phyloP scores from a whole-genome alignment of 305 asterid genomes.

The Solanum hybrid region DNA sequence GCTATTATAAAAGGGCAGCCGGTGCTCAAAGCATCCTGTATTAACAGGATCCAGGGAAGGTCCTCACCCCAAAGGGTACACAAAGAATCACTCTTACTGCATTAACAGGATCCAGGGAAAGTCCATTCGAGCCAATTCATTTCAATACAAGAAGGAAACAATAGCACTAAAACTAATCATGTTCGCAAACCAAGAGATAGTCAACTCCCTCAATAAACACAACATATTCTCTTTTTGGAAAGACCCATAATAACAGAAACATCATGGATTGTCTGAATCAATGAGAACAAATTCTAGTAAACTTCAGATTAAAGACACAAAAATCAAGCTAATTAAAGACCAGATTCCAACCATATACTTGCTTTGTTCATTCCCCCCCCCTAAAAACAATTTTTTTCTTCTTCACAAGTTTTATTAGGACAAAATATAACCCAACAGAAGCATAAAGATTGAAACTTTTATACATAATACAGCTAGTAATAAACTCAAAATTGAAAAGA shows the following conservation, averaged over 20 bases:
- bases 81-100: background rate
- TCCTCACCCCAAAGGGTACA: background rate
- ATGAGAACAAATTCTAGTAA: background rate
- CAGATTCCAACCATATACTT: background rate
- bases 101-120: too few species aligned
- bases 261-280: background rate
- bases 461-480: background rate
- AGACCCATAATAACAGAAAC: background rate
- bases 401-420: background rate
- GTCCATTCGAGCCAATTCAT: background rate
- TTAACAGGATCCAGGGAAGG: background rate
- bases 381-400: background rate
- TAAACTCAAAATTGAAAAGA: background rate
- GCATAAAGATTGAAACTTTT: background rate
- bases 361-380: background rate
- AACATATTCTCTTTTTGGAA: background rate
- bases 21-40: background rate
- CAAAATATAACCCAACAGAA: background rate
- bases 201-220: background rate
- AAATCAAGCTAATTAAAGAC: background rate
- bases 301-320: background rate
- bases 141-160: background rate
- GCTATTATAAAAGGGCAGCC: background rate
- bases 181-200: background rate
- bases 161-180: background rate